A percentile compares a stretch with the other conserved stretches of the same genome.
Conservation (phyloP, 441 rosid species). For the Arabidopsis hybrid region DNA sequence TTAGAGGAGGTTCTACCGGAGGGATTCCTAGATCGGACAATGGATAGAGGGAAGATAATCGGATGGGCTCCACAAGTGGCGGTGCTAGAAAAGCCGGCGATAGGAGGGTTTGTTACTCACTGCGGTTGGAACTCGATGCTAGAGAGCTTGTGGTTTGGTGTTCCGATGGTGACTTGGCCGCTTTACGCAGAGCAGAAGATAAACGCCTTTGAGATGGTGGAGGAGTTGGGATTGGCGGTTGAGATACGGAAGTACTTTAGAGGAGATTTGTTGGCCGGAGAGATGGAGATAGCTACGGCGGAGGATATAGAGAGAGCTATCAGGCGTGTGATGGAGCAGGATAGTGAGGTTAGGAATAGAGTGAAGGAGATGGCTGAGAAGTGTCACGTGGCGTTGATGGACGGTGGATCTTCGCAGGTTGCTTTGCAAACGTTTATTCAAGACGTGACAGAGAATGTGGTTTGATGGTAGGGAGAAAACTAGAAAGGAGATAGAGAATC, state of each 20-base stretch:
- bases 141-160: conserved; percentile 60
- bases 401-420: conserved; percentile 50
- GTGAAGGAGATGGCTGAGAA: conserved; percentile 46
- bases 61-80: conserved; percentile 66
- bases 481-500: neutral
- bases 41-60: conserved; percentile 47
- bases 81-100: conserved; percentile 46
- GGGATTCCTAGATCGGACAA: conserved; percentile 50
- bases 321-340: conserved; percentile 46
- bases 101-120: conserved; percentile 66
- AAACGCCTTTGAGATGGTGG: conserved; percentile 55
- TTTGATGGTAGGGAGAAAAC: neutral
- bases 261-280: conserved; percentile 33
- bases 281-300: conserved; percentile 22
- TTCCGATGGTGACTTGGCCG: conserved; percentile 62
- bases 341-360: conserved; percentile 38
- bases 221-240: conserved; percentile 50
- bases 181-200: conserved; percentile 57
- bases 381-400: conserved; percentile 39
- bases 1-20: conserved; percentile 44
- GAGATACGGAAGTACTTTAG: conserved; percentile 47
- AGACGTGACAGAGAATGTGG: conserved; percentile 3
- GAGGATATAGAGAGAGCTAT: conserved; percentile 56
- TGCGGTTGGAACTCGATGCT: conserved; percentile 68
- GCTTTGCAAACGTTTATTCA: conserved; percentile 26